These are phyloP conservation scores for Coelastrella sp. DNA, from an alignment of 139 green algal species.

Conservation along the genomic window DNA sequence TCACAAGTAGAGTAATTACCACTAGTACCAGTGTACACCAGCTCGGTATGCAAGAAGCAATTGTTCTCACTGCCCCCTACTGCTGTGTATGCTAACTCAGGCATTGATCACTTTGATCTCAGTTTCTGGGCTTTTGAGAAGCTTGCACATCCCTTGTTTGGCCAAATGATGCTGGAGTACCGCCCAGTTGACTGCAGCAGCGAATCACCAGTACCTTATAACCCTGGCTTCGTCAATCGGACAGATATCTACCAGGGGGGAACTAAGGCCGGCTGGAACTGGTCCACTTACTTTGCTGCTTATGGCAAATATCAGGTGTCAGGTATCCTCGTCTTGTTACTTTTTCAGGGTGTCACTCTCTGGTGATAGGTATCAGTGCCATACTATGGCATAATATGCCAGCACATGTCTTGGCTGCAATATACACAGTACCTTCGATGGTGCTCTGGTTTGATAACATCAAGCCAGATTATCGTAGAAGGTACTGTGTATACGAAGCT, in stretches of 20 bases:
- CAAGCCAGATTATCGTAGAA: too few species aligned
- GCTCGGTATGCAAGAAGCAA: too few species aligned
- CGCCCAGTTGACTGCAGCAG: conserved; percentile 35
- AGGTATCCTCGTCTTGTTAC: too few species aligned
- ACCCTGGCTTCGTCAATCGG: conserved; percentile 3
- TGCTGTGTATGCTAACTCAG: too few species aligned
- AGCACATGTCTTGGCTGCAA: too few species aligned
- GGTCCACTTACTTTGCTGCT: conserved; percentile 10
- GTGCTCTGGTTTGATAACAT: too few species aligned
- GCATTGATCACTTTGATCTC: conserved; percentile 57
- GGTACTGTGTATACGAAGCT: too few species aligned
- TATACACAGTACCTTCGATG: too few species aligned
- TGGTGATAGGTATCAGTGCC: too few species aligned
- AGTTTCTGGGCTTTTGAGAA: conserved; percentile 63
- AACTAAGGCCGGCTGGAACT: conserved; percentile 34
- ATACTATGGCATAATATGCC: too few species aligned
- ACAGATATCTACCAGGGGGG: conserved; percentile 29
- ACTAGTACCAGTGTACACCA: background rate
- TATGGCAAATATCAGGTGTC: conserved; percentile 12
- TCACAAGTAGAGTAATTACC: too few species aligned
- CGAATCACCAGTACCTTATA: background rate
- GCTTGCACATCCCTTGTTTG: conserved; percentile 54
- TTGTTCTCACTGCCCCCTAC: background rate
- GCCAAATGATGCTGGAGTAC: conserved; percentile 35
- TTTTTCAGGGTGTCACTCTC: too few species aligned